phyloP scores from a whole-genome alignment of 805 yeast species.

The Candida oleophila region DNA sequence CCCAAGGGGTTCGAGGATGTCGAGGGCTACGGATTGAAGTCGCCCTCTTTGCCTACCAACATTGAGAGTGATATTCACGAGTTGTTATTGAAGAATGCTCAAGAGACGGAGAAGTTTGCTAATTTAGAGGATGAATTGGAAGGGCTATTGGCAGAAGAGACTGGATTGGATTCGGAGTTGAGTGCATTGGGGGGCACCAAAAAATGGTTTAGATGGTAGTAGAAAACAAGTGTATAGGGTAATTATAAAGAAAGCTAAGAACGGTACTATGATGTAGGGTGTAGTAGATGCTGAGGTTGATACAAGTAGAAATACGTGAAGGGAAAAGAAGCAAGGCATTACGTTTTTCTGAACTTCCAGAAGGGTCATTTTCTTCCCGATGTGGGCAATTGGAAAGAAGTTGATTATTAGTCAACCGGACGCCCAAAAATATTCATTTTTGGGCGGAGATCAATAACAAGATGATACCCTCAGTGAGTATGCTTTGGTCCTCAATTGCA shows the following conservation, averaged over 20 bases:
- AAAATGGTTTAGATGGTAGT: constrained; percentile 34
- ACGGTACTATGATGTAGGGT: no score
- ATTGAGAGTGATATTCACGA: constrained; percentile 37
- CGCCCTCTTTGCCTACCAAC: constrained; percentile 29
- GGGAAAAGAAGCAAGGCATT: no score
- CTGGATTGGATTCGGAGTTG: constrained; percentile 20
- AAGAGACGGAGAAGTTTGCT: constrained; percentile 38
- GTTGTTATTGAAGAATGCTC: constrained; percentile 34
- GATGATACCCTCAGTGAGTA: no score
- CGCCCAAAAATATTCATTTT: no score
- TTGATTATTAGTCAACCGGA: no score
- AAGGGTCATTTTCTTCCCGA: no score
- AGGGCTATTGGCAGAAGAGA: constrained; percentile 25
- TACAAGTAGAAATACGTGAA: no score
- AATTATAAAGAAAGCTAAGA: neutral
- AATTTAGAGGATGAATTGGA: constrained; percentile 36
- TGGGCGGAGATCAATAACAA: no score
- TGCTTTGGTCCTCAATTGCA: no score
- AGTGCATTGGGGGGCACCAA: constrained; percentile 14
- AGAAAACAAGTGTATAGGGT: neutral
- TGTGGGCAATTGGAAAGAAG: no score
- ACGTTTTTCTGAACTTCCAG: no score
- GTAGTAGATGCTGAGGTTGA: no score
- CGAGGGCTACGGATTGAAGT: constrained; percentile 4
- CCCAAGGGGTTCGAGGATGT: neutral